Evolutionary conservation across 331 rosid species (phyloP).

Genomic region (Quercus tomentella): DNA sequence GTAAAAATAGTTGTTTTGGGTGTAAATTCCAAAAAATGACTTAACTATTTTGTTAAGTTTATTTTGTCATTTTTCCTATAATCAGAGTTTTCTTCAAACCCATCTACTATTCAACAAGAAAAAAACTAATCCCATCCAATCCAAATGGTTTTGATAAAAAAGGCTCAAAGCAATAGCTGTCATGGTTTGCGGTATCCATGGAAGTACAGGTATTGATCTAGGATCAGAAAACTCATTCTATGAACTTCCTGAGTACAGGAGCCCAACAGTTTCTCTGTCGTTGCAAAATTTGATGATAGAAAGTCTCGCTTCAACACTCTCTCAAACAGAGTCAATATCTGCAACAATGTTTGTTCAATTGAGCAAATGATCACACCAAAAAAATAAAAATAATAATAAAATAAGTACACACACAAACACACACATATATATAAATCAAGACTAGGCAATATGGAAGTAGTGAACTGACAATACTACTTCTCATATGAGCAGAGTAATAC

Average conservation of each 20-base stretch:
- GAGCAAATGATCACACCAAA: background rate
- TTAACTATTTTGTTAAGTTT: too few relatives aligned
- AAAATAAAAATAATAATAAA: background rate
- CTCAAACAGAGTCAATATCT: slow-evolving; percentile 75
- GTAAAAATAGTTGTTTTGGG: too few relatives aligned
- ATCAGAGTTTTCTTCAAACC: too few relatives aligned
- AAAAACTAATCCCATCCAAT: too few relatives aligned
- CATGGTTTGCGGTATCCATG: slow-evolving; percentile 78
- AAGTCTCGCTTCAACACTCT: slow-evolving; percentile 60
- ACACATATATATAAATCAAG: background rate
- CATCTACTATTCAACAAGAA: too few relatives aligned
- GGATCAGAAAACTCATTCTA: too few relatives aligned
- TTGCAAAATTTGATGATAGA: slow-evolving; percentile 59
- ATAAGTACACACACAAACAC: background rate
- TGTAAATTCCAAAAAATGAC: too few relatives aligned
- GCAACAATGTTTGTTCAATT: slow-evolving; percentile 26
- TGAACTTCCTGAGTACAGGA: slow-evolving; percentile 31
- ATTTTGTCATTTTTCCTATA: too few relatives aligned
- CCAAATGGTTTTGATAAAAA: slow-evolving; percentile 26
- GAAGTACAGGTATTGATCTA: too few relatives aligned
- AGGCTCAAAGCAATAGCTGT: slow-evolving; percentile 86
- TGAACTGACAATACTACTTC: background rate
- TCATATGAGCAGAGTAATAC: background rate
- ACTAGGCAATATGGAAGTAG: background rate
- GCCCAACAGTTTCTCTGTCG: slow-evolving; percentile 70